phyloP scores from a whole-genome alignment of 768 basidiomycete species.

The Pisolithus sp. region DNA sequence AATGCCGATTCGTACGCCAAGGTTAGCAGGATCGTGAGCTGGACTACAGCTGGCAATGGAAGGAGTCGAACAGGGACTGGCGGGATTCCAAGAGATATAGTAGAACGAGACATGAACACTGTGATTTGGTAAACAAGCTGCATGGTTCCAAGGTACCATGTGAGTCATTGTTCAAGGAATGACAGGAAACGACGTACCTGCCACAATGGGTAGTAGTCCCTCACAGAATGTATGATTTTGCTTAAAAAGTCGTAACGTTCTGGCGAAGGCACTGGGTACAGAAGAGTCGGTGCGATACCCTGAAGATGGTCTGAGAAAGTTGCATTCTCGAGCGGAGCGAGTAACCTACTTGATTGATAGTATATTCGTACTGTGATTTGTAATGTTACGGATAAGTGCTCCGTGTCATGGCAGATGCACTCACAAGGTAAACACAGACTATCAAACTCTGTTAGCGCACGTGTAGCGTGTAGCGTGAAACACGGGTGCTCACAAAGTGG shows the following conservation, averaged over 20 bases:
- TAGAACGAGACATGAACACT: conserved; percentile 90
- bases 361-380: conserved; percentile 73
- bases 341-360: conserved; percentile 71
- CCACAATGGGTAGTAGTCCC: conserved; percentile 96
- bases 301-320: conserved; percentile 19
- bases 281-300: conserved; percentile 85
- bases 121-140: conserved; percentile 87
- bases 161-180: conserved; percentile 8
- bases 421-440: conserved; percentile 60
- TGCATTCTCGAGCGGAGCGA: background rate
- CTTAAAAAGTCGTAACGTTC: conserved; percentile 57
- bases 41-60: conserved; percentile 68
- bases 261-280: conserved; percentile 76
- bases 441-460: conserved; percentile 8
- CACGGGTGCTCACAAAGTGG: conserved; percentile 65
- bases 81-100: conserved; percentile 79
- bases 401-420: conserved; percentile 17
- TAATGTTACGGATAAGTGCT: conserved; percentile 12
- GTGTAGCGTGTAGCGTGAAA: background rate
- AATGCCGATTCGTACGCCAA: conserved; percentile 63
- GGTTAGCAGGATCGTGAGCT: conserved; percentile 56
- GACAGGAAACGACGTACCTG: conserved; percentile 45
- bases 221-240: conserved; percentile 72
- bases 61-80: conserved; percentile 67
- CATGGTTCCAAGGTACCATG: conserved; percentile 3